phyloP scores from a whole-genome alignment of 2,329 filamentous ascomycete genomes.

The Pseudogymnoascus pannorum region DNA sequence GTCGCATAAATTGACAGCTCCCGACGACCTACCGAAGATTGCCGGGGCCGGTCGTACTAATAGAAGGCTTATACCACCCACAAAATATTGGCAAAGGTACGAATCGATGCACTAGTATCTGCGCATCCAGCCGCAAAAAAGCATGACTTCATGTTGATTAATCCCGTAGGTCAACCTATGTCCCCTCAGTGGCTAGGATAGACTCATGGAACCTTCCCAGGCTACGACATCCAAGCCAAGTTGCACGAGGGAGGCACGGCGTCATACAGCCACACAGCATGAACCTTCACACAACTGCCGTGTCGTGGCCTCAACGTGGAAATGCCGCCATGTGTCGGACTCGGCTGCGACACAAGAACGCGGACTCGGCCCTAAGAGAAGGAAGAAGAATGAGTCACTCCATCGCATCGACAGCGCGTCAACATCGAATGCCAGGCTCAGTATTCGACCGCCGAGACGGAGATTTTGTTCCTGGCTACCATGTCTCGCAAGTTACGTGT shows the following conservation, averaged over 20 bases:
- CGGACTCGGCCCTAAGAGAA: neutral
- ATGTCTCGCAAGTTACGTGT: neutral
- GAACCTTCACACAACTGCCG: neutral
- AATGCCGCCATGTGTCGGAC: neutral
- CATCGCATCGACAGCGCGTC: neutral
- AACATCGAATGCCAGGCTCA: neutral
- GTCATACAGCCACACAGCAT: neutral
- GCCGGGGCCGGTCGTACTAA: neutral
- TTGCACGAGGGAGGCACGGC: neutral
- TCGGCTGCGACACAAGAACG: neutral
- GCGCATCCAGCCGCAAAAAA: neutral
- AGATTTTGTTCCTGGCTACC: neutral
- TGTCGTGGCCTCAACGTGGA: neutral
- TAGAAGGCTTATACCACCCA: neutral
- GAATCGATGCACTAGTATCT: neutral
- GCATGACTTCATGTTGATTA: neutral
- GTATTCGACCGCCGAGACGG: neutral
- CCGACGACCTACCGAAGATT: conserved; percentile 1
- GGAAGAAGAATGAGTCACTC: neutral
- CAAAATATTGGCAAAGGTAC: neutral
- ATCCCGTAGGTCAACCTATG: neutral
- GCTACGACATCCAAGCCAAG: neutral
- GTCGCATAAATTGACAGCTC: neutral
- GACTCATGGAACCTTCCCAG: neutral
- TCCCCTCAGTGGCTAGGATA: neutral